Evolutionary conservation across 306 rosid genomes (phyloP).

Genomic region (Clitoria ternatea): DNA sequence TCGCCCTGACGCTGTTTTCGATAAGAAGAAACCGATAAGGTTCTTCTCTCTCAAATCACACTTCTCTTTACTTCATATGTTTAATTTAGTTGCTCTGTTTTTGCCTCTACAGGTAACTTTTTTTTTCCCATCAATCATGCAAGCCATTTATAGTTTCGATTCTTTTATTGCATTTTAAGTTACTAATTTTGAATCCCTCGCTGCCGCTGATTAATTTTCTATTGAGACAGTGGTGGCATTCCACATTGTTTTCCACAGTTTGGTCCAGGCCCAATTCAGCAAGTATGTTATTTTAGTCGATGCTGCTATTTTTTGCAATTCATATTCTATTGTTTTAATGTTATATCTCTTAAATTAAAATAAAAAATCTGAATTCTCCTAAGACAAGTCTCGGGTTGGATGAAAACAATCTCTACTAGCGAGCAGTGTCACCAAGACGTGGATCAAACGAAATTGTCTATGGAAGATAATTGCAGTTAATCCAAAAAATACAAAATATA

Average conservation of each 20-base stretch:
- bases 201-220: slow-evolving; percentile 38
- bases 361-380: too few species aligned
- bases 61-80: background rate
- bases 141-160: slow-evolving; percentile 3
- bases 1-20: slow-evolving; percentile 90
- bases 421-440: too few species aligned
- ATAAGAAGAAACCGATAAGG: slow-evolving; percentile 92
- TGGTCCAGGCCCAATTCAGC: slow-evolving; percentile 94
- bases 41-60: slow-evolving; percentile 12
- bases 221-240: slow-evolving; percentile 74
- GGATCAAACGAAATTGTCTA: too few species aligned
- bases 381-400: too few species aligned
- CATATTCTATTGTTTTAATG: background rate
- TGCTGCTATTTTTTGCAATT: background rate
- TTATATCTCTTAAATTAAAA: background rate
- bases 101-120: background rate
- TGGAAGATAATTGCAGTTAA: too few species aligned
- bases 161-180: background rate
- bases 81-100: background rate
- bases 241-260: slow-evolving; percentile 99
- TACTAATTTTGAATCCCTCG: background rate
- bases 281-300: slow-evolving; percentile 40
- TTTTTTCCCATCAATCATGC: background rate
- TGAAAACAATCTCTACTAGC: too few species aligned
- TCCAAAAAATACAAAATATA: too few species aligned